Percentiles rank a stretch among this genome's conserved stretches.
Conservation (phyloP, 148 eudicot genomes). For the Polygonum aviculare region DNA sequence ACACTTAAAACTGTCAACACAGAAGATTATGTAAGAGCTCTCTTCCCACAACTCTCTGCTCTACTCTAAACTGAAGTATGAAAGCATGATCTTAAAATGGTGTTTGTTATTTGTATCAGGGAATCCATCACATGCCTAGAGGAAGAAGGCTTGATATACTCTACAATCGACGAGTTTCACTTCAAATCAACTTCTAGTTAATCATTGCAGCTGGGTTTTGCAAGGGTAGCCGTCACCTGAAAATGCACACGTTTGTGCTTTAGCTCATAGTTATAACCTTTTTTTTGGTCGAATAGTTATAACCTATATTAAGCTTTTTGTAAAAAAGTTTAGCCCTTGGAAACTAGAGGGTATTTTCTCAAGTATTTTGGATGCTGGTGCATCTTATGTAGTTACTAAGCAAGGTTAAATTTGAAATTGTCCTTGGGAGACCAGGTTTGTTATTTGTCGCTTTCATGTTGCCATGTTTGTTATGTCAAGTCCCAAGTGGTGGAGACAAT, state of each 20-base stretch:
- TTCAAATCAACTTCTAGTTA: slow-evolving; percentile 50
- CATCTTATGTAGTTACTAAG: neutral
- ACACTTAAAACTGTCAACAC: slow-evolving; percentile 52
- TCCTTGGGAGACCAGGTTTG: neutral
- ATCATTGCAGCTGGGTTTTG: neutral
- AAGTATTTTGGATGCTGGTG: neutral
- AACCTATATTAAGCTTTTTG: neutral
- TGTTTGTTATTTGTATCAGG: slow-evolving; percentile 29
- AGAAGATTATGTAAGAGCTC: slow-evolving; percentile 56
- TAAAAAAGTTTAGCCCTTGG: neutral
- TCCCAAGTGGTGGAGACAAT: too few species aligned
- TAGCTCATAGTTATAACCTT: neutral
- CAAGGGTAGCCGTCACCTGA: neutral
- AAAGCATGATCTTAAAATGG: neutral
- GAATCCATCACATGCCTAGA: slow-evolving; percentile 69
- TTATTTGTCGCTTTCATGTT: neutral
- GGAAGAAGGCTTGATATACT: slow-evolving; percentile 82
- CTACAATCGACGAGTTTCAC: slow-evolving; percentile 84
- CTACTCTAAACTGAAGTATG: neutral
- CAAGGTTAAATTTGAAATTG: neutral
- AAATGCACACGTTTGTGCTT: neutral
- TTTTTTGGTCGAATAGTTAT: too few species aligned
- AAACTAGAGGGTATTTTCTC: neutral
- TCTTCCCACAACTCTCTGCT: slow-evolving; percentile 5
- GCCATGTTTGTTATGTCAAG: neutral